phyloP scores from a whole-genome alignment of 306 rosid species.

The Quercus engelmannii region DNA sequence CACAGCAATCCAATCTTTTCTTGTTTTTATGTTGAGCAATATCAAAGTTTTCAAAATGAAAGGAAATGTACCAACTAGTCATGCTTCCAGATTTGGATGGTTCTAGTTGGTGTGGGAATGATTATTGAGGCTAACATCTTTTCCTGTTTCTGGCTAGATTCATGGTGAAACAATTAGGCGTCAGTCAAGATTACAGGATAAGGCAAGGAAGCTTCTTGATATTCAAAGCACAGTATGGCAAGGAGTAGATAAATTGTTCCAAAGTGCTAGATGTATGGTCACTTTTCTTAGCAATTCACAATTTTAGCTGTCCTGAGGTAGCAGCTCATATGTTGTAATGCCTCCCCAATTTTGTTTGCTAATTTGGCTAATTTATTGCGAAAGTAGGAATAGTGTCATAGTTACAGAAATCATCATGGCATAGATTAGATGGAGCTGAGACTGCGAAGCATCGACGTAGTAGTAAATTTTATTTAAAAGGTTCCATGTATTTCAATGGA shows the following conservation, averaged over 20 bases:
- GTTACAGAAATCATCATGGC: neutral
- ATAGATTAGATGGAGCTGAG: neutral
- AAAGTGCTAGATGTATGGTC: conserved; percentile 68
- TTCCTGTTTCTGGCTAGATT: conserved; percentile 42
- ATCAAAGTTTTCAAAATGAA: neutral
- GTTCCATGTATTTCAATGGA: neutral
- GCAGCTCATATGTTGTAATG: neutral
- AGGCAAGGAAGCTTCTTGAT: conserved; percentile 79
- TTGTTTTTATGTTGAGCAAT: neutral
- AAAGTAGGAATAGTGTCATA: neutral
- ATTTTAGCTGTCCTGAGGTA: conserved; percentile 32
- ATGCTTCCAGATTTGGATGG: neutral
- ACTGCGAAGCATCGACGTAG: neutral
- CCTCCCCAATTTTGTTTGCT: conserved; percentile 7
- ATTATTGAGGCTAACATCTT: neutral
- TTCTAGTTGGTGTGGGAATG: neutral
- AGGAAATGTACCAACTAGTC: neutral
- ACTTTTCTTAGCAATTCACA: conserved; percentile 76
- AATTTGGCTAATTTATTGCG: neutral
- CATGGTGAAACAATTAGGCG: conserved; percentile 84
- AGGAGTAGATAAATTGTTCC: conserved; percentile 70
- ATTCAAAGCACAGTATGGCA: conserved; percentile 75
- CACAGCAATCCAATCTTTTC: too few species aligned
- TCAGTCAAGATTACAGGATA: conserved; percentile 59
- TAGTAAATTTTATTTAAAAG: neutral